Conservation (phyloP, 2,329 filamentous ascomycete genomes). For the Phialophora chinensis region DNA sequence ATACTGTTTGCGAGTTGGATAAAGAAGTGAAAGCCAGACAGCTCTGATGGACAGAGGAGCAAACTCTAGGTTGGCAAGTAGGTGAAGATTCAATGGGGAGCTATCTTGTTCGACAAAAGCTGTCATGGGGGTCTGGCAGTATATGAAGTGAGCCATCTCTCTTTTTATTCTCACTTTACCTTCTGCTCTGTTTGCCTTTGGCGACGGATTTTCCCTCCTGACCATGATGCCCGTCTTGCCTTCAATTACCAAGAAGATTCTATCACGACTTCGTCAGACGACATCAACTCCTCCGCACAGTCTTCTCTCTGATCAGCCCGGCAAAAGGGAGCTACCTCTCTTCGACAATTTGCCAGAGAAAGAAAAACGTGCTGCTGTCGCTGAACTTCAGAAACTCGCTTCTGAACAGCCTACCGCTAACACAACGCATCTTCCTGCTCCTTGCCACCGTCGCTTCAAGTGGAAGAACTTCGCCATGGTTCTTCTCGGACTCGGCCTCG, state of each 20-base stretch:
- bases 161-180: background rate
- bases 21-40: background rate
- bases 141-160: background rate
- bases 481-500: slow-evolving; percentile 35
- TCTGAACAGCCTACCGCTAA: slow-evolving; percentile 13
- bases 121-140: background rate
- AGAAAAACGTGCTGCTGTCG: slow-evolving; percentile 25
- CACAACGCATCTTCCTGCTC: background rate
- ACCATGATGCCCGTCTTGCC: slow-evolving; percentile 9
- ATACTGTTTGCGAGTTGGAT: background rate
- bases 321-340: slow-evolving; percentile 22
- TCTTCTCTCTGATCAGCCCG: slow-evolving; percentile 8
- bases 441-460: slow-evolving; percentile 16
- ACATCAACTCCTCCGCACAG: background rate
- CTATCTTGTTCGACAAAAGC: background rate
- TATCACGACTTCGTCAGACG: slow-evolving; percentile 11
- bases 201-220: background rate
- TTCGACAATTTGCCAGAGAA: slow-evolving; percentile 27
- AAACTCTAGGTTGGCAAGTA: background rate
- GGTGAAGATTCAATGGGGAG: background rate
- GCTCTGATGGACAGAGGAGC: background rate
- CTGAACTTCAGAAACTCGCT: slow-evolving; percentile 27
- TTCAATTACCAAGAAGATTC: slow-evolving; percentile 6
- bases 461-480: slow-evolving; percentile 31
- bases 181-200: background rate